Evolutionary conservation across 106 monocot genomes (phyloP).

Genomic region (Apostasia shenzhenica): DNA sequence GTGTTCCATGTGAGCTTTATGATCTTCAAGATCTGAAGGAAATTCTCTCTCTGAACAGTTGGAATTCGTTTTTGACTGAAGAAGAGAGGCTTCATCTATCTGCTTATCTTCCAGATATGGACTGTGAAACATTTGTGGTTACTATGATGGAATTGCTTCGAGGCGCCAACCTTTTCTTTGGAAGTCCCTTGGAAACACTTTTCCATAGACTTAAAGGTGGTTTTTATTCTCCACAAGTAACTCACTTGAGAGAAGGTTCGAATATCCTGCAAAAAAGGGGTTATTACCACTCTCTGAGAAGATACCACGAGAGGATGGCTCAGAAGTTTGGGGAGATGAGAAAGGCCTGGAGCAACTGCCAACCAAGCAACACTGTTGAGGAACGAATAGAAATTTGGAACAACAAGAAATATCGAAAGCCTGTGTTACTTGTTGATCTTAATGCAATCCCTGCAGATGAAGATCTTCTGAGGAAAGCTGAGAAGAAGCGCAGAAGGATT

Average conservation of each 20-base stretch:
- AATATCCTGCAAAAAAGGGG: conserved; percentile 42
- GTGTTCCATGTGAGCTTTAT: conserved; percentile 79
- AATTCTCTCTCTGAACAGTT: conserved; percentile 75
- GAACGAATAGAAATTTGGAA: conserved; percentile 64
- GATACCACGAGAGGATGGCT: conserved; percentile 64
- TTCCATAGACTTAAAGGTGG: conserved; percentile 64
- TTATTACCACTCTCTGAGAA: conserved; percentile 57
- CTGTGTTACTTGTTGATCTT: conserved; percentile 60
- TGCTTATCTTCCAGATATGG: conserved; percentile 87
- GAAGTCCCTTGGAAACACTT: conserved; percentile 56
- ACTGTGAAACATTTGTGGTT: conserved; percentile 55
- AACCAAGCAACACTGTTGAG: conserved; percentile 23
- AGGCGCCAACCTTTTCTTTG: conserved; percentile 67
- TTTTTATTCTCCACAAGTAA: conserved; percentile 50
- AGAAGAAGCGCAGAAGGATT: conserved; percentile 15
- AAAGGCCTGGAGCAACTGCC: conserved; percentile 38
- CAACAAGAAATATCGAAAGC: conserved; percentile 30
- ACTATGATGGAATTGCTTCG: conserved; percentile 66
- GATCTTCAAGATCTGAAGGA: conserved; percentile 55
- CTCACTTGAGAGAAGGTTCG: conserved; percentile 37
- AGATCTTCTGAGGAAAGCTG: conserved; percentile 23
- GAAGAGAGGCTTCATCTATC: conserved; percentile 71
- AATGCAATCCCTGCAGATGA: conserved; percentile 62
- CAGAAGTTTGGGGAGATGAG: conserved; percentile 51
- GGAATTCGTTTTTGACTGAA: conserved; percentile 81